Conservation (phyloP, 805 yeast genomes). For the Starmerella sirachaensis region DNA sequence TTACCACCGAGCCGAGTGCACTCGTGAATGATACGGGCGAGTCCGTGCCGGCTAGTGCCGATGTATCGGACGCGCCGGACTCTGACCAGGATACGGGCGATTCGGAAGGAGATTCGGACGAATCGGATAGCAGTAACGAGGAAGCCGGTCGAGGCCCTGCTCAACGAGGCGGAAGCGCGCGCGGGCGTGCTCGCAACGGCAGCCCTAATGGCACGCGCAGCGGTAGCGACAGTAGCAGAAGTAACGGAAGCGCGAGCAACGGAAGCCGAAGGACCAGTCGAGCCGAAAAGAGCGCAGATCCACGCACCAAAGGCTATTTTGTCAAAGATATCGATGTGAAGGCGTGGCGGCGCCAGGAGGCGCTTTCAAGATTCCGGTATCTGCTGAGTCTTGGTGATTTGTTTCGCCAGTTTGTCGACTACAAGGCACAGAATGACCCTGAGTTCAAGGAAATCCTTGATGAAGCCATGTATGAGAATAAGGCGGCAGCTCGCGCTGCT, state of each 20-base stretch:
- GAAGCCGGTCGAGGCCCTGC: not conserved
- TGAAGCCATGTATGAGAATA: slow-evolving; percentile 23
- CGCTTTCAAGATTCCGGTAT: slow-evolving; percentile 66
- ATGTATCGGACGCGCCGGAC: no score
- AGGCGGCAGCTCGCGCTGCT: slow-evolving; percentile 14
- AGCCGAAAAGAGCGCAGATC: slow-evolving; percentile 1
- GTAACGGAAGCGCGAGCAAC: no score
- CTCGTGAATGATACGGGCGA: no score
- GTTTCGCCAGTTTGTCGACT: slow-evolving; percentile 74
- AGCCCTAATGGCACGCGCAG: not conserved
- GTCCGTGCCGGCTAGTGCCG: no score
- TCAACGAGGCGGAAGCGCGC: not conserved
- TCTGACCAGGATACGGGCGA: no score
- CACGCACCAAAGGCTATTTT: slow-evolving; percentile 12
- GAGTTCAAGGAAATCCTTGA: slow-evolving; percentile 34
- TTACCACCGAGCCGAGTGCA: no score
- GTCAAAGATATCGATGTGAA: slow-evolving; percentile 10
- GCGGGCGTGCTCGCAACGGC: not conserved
- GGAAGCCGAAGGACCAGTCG: not conserved
- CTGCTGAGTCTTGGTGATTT: slow-evolving; percentile 69
- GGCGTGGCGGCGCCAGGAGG: slow-evolving; percentile 33
- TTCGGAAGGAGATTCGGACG: not conserved
- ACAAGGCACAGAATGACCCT: slow-evolving; percentile 65
- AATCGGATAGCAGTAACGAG: not conserved
- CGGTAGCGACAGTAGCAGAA: not conserved